phyloP scores from a whole-genome alignment of 331 rosid genomes.

The Arachis monticola region DNA sequence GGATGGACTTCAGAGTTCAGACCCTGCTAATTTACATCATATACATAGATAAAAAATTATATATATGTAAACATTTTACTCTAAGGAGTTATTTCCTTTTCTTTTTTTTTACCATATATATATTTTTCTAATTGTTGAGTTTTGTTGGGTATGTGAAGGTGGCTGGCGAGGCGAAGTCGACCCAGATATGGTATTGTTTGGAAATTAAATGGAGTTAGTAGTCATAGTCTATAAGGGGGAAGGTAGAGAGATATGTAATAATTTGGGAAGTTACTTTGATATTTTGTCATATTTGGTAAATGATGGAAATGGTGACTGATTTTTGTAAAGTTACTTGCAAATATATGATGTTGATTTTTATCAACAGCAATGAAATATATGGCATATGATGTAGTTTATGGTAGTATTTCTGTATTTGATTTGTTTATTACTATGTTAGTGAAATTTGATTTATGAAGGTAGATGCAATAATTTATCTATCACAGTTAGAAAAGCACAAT shows the following conservation, averaged over 20 bases:
- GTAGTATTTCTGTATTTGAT: not conserved
- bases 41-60: not conserved
- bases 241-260: not conserved
- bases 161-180: slow-evolving; percentile 93
- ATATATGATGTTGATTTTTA: slow-evolving; percentile 17
- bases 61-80: not conserved
- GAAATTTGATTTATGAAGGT: not conserved
- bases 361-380: not conserved
- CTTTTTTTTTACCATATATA: too few species aligned
- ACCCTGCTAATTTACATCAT: not conserved
- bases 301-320: slow-evolving; percentile 5
- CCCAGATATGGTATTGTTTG: slow-evolving; percentile 45
- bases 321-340: slow-evolving; percentile 17
- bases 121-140: too few species aligned
- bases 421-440: not conserved
- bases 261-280: not conserved
- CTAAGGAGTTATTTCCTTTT: not conserved
- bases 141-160: slow-evolving; percentile 9
- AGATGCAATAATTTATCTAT: not conserved
- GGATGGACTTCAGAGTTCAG: not conserved
- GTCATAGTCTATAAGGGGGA: not conserved
- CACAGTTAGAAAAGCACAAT: not conserved
- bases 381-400: not conserved
- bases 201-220: not conserved
- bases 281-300: not conserved